Evolutionary conservation across 1,139 yeast species (phyloP).

Genomic region (Taiozyma sp.): DNA sequence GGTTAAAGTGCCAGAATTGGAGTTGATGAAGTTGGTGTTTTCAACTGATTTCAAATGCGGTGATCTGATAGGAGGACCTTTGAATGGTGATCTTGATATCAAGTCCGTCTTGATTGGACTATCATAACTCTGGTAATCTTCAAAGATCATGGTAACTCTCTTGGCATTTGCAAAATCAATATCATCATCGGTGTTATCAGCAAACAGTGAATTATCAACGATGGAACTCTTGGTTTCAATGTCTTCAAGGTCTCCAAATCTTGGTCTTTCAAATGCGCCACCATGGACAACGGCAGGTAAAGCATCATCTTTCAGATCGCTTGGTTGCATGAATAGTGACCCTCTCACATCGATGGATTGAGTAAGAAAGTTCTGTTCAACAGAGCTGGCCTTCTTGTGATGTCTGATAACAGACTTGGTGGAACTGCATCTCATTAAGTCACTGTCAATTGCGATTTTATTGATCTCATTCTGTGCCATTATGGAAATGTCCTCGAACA

Average conservation of each 20-base stretch:
- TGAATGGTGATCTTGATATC: neutral
- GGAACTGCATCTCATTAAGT: conserved; percentile 13
- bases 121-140: conserved; percentile 11
- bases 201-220: conserved; percentile 19
- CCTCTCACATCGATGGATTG: conserved; percentile 18
- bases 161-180: conserved; percentile 17
- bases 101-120: conserved; percentile 4
- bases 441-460: neutral
- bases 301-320: conserved; percentile 15
- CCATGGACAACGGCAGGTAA: conserved; percentile 9
- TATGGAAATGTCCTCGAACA: conserved; percentile 17
- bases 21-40: conserved; percentile 11
- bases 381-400: conserved; percentile 17
- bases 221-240: conserved; percentile 16
- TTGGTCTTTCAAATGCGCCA: conserved; percentile 9
- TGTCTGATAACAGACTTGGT: conserved; percentile 16
- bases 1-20: conserved; percentile 11
- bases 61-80: conserved; percentile 9
- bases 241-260: conserved; percentile 4
- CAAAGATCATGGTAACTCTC: conserved; percentile 24
- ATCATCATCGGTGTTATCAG: conserved; percentile 22
- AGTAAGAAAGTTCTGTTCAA: conserved; percentile 6
- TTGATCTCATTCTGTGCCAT: neutral
- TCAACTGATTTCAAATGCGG: conserved; percentile 19
- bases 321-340: conserved; percentile 18